A percentile compares a stretch with the other conserved stretches of the same genome.
Conservation (phyloP, 441 rosid genomes). For the Pelargonium australe region DNA sequence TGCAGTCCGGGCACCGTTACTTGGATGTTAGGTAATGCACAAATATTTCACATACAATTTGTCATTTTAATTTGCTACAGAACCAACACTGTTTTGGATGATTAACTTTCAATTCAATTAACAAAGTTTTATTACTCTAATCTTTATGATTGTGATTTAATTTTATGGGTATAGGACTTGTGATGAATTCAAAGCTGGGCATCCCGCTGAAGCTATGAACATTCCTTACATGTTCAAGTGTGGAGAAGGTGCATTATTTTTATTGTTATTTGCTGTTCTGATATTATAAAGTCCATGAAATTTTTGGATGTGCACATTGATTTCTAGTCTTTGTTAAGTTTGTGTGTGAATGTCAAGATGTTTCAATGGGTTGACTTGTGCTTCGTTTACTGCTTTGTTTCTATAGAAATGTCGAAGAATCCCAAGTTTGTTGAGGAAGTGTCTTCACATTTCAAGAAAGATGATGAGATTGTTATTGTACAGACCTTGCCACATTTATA, state of each 20-base stretch:
- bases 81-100: too few relatives aligned
- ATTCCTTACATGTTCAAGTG: conserved; percentile 26
- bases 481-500: background rate
- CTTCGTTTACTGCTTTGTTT: background rate
- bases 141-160: background rate
- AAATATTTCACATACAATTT: background rate
- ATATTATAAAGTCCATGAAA: background rate
- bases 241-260: conserved; percentile 18
- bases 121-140: background rate
- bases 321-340: too few relatives aligned
- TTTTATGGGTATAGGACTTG: conserved; percentile 22
- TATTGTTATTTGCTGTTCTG: background rate
- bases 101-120: too few relatives aligned
- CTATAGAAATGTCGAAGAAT: conserved; percentile 28
- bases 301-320: background rate
- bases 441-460: conserved; percentile 22
- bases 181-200: conserved; percentile 35
- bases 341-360: background rate
- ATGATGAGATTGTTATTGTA: conserved; percentile 22
- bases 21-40: conserved; percentile 30
- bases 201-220: conserved; percentile 31
- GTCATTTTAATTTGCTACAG: too few relatives aligned
- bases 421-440: conserved; percentile 29
- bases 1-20: conserved; percentile 28
- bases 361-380: background rate